Evolutionary conservation across 768 basidiomycete genomes (phyloP), one percentile per base, ranked within the genome.

Genomic region (Leccinum aurantiacum): DNA sequence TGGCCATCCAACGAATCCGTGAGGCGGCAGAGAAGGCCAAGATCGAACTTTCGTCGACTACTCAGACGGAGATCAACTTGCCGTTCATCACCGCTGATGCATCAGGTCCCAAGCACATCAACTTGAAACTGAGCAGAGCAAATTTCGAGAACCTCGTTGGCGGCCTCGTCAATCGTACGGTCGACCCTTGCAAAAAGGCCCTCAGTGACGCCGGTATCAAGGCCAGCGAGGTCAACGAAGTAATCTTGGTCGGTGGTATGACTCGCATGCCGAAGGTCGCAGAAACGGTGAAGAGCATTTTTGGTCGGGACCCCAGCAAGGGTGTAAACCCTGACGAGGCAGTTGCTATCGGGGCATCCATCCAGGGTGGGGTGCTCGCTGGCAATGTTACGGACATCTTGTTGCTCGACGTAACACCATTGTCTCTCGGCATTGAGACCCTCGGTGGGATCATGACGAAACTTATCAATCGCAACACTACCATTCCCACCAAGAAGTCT

Each of bases 361-460:
- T 99, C 67, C 97, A 99, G 76, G 97, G 93, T 73, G 96, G 95
- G 80, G 96, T 99, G 59, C 84, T 99, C 50, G 90, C 95, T 60
- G 97, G 97, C 49, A 91, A 94, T 69, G 95, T 98, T 59, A 97
- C 91, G 38, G 95, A 98, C 70, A 95, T 98, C 65, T 82, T 98
- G 0, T 87, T 99, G 56, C 85, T 95, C 38, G 95, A 96, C 66
- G 95, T 96, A 46, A 96, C 94, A n/a, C 95, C 94, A 33, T 83
- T 98, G 1, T 99, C 96, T 1, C 91, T 99, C 65, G 86, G 86
- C 79, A 94, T 94, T 57, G 95, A 97, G 79, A 98, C 96, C 11
- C 93, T 98, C 63, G 95, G 97, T 66, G 97, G 97, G 71, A 98
- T 99, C 78, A 98, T 99, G 93, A 98, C 96, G 65, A 96, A 98